Conservation (phyloP, 164 flowering plant genomes). For the Annona cherimola region DNA sequence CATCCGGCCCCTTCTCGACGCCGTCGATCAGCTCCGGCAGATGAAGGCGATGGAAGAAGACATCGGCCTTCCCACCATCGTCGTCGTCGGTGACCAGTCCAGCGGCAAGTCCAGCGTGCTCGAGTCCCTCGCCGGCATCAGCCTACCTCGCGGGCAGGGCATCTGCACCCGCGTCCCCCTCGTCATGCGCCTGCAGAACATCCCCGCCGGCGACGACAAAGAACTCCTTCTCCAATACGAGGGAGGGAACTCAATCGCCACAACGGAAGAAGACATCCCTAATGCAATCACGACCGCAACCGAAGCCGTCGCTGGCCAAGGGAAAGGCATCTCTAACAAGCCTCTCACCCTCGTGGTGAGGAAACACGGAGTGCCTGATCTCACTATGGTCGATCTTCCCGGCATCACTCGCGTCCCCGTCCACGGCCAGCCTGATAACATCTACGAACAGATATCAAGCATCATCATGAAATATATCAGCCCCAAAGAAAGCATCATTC, state of each 20-base stretch:
- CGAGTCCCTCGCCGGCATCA: constrained; percentile 14
- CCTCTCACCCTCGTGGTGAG: no score
- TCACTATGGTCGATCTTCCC: constrained; percentile 38
- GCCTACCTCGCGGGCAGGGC: constrained; percentile 17
- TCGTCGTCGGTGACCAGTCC: constrained; percentile 17
- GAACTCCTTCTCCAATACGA: no score
- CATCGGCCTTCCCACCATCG: constrained; percentile 16
- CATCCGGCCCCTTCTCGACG: constrained; percentile 13
- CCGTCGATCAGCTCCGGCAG: constrained; percentile 9
- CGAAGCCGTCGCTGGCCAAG: no score
- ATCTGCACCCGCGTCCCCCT: constrained; percentile 21
- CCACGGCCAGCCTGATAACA: constrained; percentile 48
- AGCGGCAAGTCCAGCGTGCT: constrained; percentile 16
- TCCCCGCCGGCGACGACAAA: no score
- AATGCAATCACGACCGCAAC: no score
- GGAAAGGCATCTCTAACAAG: no score
- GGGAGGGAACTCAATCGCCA: no score
- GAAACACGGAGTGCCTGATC: constrained; percentile 24
- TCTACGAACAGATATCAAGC: no score
- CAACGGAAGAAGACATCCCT: no score
- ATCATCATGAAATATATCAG: no score
- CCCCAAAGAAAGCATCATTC: no score
- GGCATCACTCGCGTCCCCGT: constrained; percentile 48
- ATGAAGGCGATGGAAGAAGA: constrained; percentile 15
- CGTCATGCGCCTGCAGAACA: constrained; percentile 15